A percentile compares a stretch with the other conserved stretches of the same genome.
Evolutionary conservation across 2,329 filamentous ascomycete genomes (phyloP).

Genomic region (Penicillium vulpinum): DNA sequence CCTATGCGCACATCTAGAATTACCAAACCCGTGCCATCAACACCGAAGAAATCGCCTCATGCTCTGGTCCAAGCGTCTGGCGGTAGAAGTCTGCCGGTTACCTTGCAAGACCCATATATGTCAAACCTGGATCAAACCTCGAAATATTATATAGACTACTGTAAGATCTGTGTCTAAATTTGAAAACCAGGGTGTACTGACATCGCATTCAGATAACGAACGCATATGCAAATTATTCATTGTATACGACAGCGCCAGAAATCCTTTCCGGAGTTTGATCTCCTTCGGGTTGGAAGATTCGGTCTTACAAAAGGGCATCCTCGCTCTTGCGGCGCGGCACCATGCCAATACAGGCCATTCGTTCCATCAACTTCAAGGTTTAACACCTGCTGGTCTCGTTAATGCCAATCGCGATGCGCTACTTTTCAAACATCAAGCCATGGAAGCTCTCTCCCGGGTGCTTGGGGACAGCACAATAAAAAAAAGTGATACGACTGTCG

Average conservation of each 20-base stretch:
- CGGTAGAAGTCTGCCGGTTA: neutral
- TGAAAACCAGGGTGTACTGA: neutral
- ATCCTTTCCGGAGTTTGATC: conserved; percentile 37
- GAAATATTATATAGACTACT: conserved; percentile 7
- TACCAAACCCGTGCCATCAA: neutral
- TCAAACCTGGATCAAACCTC: conserved; percentile 19
- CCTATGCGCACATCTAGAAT: neutral
- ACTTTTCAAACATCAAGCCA: conserved; percentile 36
- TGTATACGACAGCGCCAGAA: conserved; percentile 38
- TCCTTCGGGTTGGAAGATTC: conserved; percentile 30
- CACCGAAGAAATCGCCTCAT: neutral
- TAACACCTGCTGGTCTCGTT: conserved; percentile 6
- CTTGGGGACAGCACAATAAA: conserved; percentile 13
- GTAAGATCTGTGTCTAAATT: neutral
- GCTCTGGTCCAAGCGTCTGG: neutral
- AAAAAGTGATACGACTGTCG: conserved; percentile 32
- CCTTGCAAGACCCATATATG: conserved; percentile 1
- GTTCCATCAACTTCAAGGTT: conserved; percentile 18
- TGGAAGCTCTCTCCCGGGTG: conserved; percentile 30
- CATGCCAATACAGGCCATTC: conserved; percentile 31
- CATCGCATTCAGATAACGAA: conserved; percentile 29
- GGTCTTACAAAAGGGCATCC: conserved; percentile 32
- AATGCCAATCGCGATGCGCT: conserved; percentile 33
- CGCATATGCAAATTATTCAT: conserved; percentile 38
- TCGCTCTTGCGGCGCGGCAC: conserved; percentile 38